Percentiles rank a stretch among this genome's conserved stretches.
These are phyloP conservation scores for Amanita rubescens DNA, from an alignment of 768 basidiomycete species.

Conservation along the genomic window DNA sequence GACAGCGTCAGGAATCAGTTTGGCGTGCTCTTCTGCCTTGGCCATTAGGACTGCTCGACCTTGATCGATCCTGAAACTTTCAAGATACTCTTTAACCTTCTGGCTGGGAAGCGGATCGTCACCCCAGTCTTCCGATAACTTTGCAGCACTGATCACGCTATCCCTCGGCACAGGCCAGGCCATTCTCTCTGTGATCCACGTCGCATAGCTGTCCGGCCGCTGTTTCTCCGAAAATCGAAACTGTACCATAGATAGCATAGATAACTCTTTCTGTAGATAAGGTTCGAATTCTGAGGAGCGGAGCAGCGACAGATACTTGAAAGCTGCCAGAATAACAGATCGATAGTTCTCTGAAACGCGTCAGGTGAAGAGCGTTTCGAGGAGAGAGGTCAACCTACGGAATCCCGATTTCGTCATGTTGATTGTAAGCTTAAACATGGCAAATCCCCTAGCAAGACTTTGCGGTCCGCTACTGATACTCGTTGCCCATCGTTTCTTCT, in stretches of 20 bases:
- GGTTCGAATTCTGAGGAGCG: conserved; percentile 50
- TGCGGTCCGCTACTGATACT: conserved; percentile 64
- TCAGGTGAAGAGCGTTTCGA: neutral
- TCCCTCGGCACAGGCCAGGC: conserved; percentile 77
- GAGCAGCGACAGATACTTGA: conserved; percentile 73
- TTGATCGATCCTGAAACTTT: conserved; percentile 47
- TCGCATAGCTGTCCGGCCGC: conserved; percentile 72
- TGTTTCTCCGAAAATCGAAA: conserved; percentile 88
- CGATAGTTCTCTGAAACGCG: conserved; percentile 60
- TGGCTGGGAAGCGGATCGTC: conserved; percentile 34
- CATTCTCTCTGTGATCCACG: conserved; percentile 68
- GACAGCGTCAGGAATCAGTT: conserved; percentile 29
- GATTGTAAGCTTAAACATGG: conserved; percentile 80
- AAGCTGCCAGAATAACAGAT: conserved; percentile 57
- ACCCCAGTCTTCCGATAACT: conserved; percentile 71
- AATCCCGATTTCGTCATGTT: conserved; percentile 83
- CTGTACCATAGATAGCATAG: conserved; percentile 58
- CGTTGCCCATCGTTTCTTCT: conserved; percentile 82
- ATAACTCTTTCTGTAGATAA: conserved; percentile 74
- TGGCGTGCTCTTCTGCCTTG: conserved; percentile 56
- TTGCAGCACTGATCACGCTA: conserved; percentile 62
- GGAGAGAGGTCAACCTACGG: conserved; percentile 39
- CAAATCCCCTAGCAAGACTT: conserved; percentile 73
- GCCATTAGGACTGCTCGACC: conserved; percentile 75
- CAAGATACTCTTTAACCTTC: conserved; percentile 56